Base-by-base conservation (phyloP, 2,329 filamentous ascomycete species). In the Penicillium sclerotiorum region DNA sequence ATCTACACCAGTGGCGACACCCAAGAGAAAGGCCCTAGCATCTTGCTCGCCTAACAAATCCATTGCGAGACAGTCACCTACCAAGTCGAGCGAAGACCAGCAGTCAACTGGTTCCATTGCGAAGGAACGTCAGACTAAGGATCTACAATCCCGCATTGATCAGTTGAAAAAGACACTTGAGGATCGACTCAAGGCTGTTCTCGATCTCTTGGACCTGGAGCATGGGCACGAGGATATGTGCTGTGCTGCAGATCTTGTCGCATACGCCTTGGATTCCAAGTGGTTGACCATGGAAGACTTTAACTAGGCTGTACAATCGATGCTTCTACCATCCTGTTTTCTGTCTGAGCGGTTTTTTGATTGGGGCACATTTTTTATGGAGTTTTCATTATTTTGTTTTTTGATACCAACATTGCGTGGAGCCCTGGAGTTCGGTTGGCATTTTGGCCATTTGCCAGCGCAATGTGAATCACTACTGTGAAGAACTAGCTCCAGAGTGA, bases 241-340 rank as follows among this genome's bases (percentile, higher is more conserved):
- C 38, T 74, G 71, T 59, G 70, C 72, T 1, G 72, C 71, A 9
- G 72, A 74, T 56, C 50, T 75, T 32, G 70, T 75, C 6, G 71
- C 72, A 9, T 73, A 72, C 51, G 72, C 72, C 8, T 73, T 75
- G 59, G 71, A 73, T 41, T 69, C 68, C 18, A 61, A 69, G 33
- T 75, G 72, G 72, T 49, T 75, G 45, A 60, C 55, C 3, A 70
- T 72, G 51, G 53, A 63, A 15, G 70, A 75, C 45, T 75, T 74
- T 50, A 45, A 45, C 21, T 45, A 18, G 23, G 23, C 21, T 28
- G n/a, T n/a, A n/a, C n/a, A n/a, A n/a, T n/a, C n/a, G n/a, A n/a
- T n/a, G n/a, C n/a, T n/a, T n/a, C n/a, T n/a, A n/a, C n/a, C n/a
- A n/a, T n/a, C n/a, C n/a, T n/a, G n/a, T n/a, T n/a, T n/a, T n/a